These are phyloP conservation scores for Holtermanniella nyarrowii DNA, from an alignment of 768 basidiomycete species.

Conservation along the genomic window DNA sequence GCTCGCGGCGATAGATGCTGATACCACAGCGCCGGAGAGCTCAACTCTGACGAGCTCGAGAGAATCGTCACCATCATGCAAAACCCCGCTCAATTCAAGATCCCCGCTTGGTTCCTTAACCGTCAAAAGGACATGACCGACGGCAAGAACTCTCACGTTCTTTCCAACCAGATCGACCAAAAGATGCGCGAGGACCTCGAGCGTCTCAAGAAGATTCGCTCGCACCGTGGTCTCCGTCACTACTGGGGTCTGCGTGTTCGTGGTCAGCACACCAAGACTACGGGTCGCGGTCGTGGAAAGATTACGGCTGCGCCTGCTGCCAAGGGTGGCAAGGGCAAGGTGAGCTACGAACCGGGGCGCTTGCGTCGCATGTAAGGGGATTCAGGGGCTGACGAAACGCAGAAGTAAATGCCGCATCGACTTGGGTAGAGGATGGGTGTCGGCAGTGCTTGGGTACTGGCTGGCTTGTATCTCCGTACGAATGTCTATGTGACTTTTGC, in stretches of 20 bases:
- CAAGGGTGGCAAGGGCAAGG: neutral
- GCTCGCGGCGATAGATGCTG: neutral
- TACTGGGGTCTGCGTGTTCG: slow-evolving; percentile 55
- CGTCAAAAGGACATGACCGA: slow-evolving; percentile 97
- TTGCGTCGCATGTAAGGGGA: neutral
- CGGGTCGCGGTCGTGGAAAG: slow-evolving; percentile 48
- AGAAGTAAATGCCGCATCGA: neutral
- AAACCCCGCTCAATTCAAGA: slow-evolving; percentile 99
- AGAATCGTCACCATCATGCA: slow-evolving; percentile 98
- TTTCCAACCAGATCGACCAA: slow-evolving; percentile 94
- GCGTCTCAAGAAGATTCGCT: slow-evolving; percentile 96
- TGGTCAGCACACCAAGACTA: slow-evolving; percentile 99
- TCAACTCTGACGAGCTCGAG: slow-evolving; percentile 99
- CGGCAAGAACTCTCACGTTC: slow-evolving; percentile 89
- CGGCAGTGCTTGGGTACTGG: neutral
- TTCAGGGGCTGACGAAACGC: too few species aligned
- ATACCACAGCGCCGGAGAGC: slow-evolving; percentile 77
- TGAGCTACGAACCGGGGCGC: neutral
- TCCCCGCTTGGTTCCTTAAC: slow-evolving; percentile 98
- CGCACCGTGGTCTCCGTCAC: slow-evolving; percentile 82
- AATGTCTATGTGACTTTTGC: neutral
- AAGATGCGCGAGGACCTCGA: slow-evolving; percentile 97
- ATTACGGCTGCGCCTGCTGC: neutral
- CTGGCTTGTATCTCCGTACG: neutral
- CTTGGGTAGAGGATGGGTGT: neutral